phyloP scores from a whole-genome alignment of 2,329 filamentous ascomycete species.

The Anisogramma anomala region DNA sequence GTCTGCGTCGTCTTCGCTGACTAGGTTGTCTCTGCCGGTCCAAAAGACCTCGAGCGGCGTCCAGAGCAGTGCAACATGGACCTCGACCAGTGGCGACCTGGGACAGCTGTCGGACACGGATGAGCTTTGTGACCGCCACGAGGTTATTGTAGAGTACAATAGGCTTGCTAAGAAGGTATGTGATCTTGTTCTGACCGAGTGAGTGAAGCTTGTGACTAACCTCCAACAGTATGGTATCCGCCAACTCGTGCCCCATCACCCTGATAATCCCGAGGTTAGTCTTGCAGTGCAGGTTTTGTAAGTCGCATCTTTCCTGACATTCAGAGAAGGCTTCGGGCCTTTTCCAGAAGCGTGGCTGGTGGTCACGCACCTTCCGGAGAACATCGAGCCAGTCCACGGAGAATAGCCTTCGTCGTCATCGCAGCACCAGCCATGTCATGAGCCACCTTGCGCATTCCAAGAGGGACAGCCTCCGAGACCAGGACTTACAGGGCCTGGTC shows the following conservation, averaged over 20 bases:
- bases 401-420: slow-evolving; percentile 29
- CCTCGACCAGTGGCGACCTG: slow-evolving; percentile 40
- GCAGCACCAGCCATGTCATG: slow-evolving; percentile 46
- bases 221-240: slow-evolving; percentile 42
- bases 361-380: slow-evolving; percentile 19
- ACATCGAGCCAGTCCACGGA: slow-evolving; percentile 21
- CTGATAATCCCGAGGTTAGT: slow-evolving; percentile 25
- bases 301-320: neutral
- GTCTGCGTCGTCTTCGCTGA: slow-evolving; percentile 8
- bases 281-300: neutral
- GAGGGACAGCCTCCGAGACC: slow-evolving; percentile 35
- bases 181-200: neutral
- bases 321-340: neutral
- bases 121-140: slow-evolving; percentile 34
- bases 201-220: neutral
- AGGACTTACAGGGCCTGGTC: slow-evolving; percentile 47
- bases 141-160: slow-evolving; percentile 49
- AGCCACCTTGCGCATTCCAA: slow-evolving; percentile 31
- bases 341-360: slow-evolving; percentile 17
- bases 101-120: slow-evolving; percentile 37
- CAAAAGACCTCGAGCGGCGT: slow-evolving; percentile 12
- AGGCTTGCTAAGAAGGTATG: slow-evolving; percentile 44
- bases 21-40: slow-evolving; percentile 6
- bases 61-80: slow-evolving; percentile 44
- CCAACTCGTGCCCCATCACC: slow-evolving; percentile 26